Evolutionary conservation across 2,329 filamentous ascomycete species (phyloP).

Genomic region (Chaetomiaceae sp.): DNA sequence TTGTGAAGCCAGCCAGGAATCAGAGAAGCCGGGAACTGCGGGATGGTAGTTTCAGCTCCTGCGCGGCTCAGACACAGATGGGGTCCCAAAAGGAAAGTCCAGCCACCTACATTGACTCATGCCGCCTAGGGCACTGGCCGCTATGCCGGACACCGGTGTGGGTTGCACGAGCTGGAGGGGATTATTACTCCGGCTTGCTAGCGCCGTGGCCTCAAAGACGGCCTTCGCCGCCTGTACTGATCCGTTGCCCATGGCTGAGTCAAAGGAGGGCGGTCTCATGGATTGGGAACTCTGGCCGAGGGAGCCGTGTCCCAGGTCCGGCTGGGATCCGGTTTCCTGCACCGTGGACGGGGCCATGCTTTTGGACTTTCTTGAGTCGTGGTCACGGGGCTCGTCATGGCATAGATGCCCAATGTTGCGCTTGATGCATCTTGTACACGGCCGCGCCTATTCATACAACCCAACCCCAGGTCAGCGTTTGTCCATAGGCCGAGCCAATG

Average conservation of each 20-base stretch:
- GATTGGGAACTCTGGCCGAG: constrained; percentile 51
- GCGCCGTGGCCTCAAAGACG: constrained; percentile 40
- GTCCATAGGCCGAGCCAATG: constrained; percentile 25
- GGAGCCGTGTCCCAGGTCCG: constrained; percentile 51
- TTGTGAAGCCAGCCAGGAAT: constrained; percentile 74
- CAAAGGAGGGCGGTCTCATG: constrained; percentile 52
- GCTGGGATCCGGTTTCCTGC: constrained; percentile 57
- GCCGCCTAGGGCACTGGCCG: constrained; percentile 53
- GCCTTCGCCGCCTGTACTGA: constrained; percentile 40
- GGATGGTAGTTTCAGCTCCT: constrained; percentile 24
- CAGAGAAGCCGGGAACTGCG: constrained; percentile 71
- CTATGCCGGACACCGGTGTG: constrained; percentile 62
- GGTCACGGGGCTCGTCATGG: constrained; percentile 92
- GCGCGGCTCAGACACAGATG: constrained; percentile 9
- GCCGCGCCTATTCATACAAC: constrained; percentile 66
- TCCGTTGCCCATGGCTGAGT: constrained; percentile 33
- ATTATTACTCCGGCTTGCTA: constrained; percentile 48
- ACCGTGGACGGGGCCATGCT: constrained; percentile 52
- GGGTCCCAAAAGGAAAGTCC: constrained; percentile 9
- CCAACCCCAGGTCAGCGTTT: constrained; percentile 30
- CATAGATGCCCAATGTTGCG: constrained; percentile 97
- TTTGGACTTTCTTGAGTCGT: constrained; percentile 75
- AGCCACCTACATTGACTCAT: constrained; percentile 68
- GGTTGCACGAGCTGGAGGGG: constrained; percentile 68
- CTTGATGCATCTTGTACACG: constrained; percentile 96